Conservation (phyloP, 2,329 filamentous ascomycete genomes). For the Botryotinia convoluta region DNA sequence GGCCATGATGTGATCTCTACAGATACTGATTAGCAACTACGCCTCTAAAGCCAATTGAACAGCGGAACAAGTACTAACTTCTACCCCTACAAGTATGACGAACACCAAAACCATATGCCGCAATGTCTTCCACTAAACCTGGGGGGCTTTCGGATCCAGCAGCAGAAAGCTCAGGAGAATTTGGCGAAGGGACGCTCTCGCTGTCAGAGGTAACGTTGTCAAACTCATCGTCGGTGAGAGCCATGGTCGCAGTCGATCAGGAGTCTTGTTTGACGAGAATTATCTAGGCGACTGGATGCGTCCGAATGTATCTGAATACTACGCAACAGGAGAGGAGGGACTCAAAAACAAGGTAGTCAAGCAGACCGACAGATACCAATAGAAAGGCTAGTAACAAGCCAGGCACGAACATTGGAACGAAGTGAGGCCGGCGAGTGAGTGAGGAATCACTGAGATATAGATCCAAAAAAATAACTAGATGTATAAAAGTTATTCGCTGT, state of each 20-base stretch:
- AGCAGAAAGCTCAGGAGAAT: not conserved
- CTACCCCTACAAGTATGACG: not conserved
- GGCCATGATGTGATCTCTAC: not conserved
- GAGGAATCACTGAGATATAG: not conserved
- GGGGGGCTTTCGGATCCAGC: not conserved
- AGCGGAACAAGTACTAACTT: not conserved
- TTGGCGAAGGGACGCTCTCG: not conserved
- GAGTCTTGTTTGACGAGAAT: not conserved
- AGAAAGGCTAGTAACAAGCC: not conserved
- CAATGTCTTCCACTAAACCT: not conserved
- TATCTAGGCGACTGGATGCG: not conserved
- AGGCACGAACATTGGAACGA: not conserved
- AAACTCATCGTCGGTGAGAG: not conserved
- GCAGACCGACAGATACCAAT: not conserved
- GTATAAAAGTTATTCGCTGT: not conserved
- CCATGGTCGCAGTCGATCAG: not conserved
- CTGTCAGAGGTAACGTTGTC: not conserved
- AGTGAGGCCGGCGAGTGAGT: not conserved
- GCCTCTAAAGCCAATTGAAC: not conserved
- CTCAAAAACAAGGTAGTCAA: not conserved
- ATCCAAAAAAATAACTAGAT: not conserved
- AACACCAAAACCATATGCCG: not conserved
- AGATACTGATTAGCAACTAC: not conserved
- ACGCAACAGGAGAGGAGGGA: not conserved
- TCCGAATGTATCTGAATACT: not conserved